Evolutionary conservation across 2,329 filamentous ascomycete species (phyloP).

Genomic region (Exophiala dermatitidis): DNA sequence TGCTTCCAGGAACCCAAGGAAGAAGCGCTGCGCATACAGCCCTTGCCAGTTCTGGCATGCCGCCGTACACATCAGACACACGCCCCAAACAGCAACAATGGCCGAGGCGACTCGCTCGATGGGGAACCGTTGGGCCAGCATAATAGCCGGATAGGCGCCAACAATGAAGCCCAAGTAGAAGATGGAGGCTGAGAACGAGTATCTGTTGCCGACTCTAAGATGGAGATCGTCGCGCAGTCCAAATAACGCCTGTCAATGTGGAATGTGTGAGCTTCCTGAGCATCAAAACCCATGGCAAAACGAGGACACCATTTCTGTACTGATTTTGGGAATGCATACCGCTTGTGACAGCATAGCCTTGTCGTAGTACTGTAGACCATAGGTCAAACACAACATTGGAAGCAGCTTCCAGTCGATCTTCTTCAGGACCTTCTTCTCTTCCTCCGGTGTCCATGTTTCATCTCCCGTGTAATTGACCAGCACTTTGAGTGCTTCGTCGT

Average conservation of each 20-base stretch:
- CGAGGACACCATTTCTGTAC: too few species aligned
- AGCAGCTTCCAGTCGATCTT: too few species aligned
- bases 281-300: too few species aligned
- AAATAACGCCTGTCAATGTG: slow-evolving; percentile 34
- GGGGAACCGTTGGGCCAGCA: slow-evolving; percentile 60
- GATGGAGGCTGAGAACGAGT: slow-evolving; percentile 28
- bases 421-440: too few species aligned
- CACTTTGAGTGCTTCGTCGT: too few species aligned
- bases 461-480: too few species aligned
- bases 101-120: slow-evolving; percentile 55
- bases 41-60: slow-evolving; percentile 57
- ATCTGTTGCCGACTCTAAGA: slow-evolving; percentile 38
- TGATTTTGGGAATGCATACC: too few species aligned
- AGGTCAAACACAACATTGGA: too few species aligned
- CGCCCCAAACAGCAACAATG: slow-evolving; percentile 59
- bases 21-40: slow-evolving; percentile 60
- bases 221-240: slow-evolving; percentile 38
- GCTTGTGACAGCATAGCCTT: too few species aligned
- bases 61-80: slow-evolving; percentile 61
- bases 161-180: slow-evolving; percentile 72
- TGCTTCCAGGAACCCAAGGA: slow-evolving; percentile 54
- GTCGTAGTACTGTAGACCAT: too few species aligned
- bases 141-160: slow-evolving; percentile 66
- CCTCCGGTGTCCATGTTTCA: too few species aligned
- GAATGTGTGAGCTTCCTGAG: too few species aligned